Evolutionary conservation across 176 grass and related monocot genomes (phyloP).

Genomic region (Pontederia paniculata): DNA sequence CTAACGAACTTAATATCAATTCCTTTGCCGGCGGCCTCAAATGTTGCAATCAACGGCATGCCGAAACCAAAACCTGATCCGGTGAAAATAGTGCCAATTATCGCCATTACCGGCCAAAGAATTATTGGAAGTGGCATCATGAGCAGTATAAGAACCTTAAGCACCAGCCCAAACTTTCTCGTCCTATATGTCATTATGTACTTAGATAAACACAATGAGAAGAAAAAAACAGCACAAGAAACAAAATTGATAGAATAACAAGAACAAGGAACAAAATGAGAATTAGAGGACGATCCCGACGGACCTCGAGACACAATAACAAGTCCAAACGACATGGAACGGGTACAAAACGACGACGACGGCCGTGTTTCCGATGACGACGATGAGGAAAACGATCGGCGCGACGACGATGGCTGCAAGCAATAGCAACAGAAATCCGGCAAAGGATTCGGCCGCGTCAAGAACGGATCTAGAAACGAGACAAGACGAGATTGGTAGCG

Average conservation of each 20-base stretch:
- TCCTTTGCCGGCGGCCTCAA: constrained; percentile 8
- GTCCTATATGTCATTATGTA: neutral
- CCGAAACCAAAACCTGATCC: constrained; percentile 16
- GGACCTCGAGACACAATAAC: constrained; percentile 10
- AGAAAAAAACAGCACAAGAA: neutral
- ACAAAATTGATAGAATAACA: neutral
- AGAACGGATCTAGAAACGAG: too few relatives aligned
- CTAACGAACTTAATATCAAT: constrained; percentile 3
- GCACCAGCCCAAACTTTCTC: constrained; percentile 11
- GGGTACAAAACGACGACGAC: constrained; percentile 7
- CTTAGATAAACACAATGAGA: too few relatives aligned
- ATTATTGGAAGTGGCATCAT: constrained; percentile 11
- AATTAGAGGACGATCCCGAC: neutral
- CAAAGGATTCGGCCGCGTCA: neutral
- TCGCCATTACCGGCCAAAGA: constrained; percentile 2
- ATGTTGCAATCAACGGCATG: constrained; percentile 12
- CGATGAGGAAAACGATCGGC: constrained; percentile 11
- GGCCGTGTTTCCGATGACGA: constrained; percentile 10
- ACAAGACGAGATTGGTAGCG: neutral
- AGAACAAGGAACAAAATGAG: neutral
- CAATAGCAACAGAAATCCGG: neutral
- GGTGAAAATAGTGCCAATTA: neutral
- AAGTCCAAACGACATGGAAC: constrained; percentile 13
- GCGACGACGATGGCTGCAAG: constrained; percentile 2
- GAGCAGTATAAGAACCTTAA: constrained; percentile 9